Evolutionary conservation across 495 filamentous ascomycete genomes (phyloP), one percentile per base, ranked within the genome.

Genomic region (Chaetomium fimeti): DNA sequence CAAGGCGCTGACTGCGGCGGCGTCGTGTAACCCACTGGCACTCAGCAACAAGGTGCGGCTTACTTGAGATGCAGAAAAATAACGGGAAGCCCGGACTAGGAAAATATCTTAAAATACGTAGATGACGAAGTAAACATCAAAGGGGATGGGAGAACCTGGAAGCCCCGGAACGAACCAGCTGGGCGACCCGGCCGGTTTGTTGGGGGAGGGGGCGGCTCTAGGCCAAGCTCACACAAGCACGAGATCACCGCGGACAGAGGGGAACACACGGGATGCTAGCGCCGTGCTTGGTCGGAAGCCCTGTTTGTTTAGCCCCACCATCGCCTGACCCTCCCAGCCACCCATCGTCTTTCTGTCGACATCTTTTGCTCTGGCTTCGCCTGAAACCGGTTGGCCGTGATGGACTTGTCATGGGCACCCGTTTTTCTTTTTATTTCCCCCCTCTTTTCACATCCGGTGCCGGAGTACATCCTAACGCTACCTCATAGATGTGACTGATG

Each of bases 151-250:
- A 36, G 7, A 38, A 40, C 5, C 40, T 29, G 6, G 22, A 48
- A 28, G 18, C 43, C 7, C 45, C 43, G 49, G 57, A n/a, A 60
- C 43, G 28, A 15, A 15, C 43, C 18, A 9, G n/a, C 24, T 48
- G 55, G 22, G 36, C 22, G 20, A 32, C 38, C 32, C 22, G 55
- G 20, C 43, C 20, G 36, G 20, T 42, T 56, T 24, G 36, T 43
- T 27, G 36, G 55, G 57, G 22, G 55, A 43, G 55, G 25, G 55
- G 55, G 54, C 13, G 9, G 45, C 13, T 59, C 15, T 45, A 7
- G 24, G 56, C 45, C 45, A 43, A 58, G 56, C 56, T 59, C 57
- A 29, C 40, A 45, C 6, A 29, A 45, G 57, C 57, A 59, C 57
- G 57, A 25, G 57, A 59, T 45, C 57, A 59, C 3, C 55, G 22